These are phyloP conservation scores for Nematodospora anomalae DNA, from an alignment of 1,139 yeast genomes.

Conservation along the genomic window DNA sequence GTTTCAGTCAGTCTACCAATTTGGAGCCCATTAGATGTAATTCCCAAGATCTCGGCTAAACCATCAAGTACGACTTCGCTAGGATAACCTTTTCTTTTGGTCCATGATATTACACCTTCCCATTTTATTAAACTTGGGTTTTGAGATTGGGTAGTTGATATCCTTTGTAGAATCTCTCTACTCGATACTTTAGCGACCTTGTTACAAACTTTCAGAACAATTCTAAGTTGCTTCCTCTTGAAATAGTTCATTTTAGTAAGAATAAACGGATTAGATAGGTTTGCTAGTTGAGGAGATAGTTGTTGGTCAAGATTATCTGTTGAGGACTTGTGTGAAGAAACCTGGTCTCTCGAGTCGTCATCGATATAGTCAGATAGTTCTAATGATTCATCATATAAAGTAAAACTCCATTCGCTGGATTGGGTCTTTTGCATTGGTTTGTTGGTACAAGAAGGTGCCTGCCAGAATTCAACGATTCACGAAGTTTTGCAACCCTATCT, in stretches of 20 bases:
- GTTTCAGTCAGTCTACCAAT: not conserved
- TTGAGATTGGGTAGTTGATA: not conserved
- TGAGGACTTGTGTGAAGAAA: slow-evolving; percentile 2
- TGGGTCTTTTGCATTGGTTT: slow-evolving; percentile 1
- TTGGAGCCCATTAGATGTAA: slow-evolving; percentile 15
- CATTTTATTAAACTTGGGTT: slow-evolving; percentile 3
- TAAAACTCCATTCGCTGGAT: slow-evolving; percentile 14
- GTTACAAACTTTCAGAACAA: slow-evolving; percentile 6
- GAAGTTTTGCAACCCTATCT: slow-evolving; percentile 8
- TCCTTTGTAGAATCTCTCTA: not conserved
- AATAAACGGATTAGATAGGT: slow-evolving; percentile 13
- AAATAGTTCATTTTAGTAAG: slow-evolving; percentile 15
- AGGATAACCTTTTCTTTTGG: slow-evolving; percentile 14
- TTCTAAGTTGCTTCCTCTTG: slow-evolving; percentile 8
- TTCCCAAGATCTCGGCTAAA: slow-evolving; percentile 42
- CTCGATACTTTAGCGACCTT: slow-evolving; percentile 5
- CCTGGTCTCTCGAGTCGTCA: not conserved
- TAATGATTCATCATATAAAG: slow-evolving; percentile 12
- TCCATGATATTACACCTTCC: slow-evolving; percentile 9
- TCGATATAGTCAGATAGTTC: slow-evolving; percentile 3
- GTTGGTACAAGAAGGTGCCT: too few species aligned
- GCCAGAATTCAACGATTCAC: not conserved
- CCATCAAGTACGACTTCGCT: slow-evolving; percentile 25
- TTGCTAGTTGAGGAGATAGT: not conserved
- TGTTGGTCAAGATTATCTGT: slow-evolving; percentile 1